Evolutionary conservation across 257 asterid species (phyloP).

Genomic region (Nicotiana tabacum): DNA sequence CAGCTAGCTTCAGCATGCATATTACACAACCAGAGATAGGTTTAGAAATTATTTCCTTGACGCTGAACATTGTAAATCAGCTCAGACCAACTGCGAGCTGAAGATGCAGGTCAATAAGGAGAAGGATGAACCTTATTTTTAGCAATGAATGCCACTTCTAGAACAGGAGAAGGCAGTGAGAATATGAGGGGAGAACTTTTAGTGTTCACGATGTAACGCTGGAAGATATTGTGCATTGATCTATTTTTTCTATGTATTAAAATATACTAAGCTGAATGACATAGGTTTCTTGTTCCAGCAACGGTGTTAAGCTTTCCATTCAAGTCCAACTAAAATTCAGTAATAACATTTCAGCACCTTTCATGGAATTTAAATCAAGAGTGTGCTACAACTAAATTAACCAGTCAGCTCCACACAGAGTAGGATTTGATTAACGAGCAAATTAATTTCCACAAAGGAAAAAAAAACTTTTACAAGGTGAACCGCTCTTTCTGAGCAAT

Average conservation of each 20-base stretch:
- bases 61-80: neutral
- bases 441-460: neutral
- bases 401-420: neutral
- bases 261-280: neutral
- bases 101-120: neutral
- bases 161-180: neutral
- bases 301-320: neutral
- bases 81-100: neutral
- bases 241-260: neutral
- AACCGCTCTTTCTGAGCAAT: neutral
- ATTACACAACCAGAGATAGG: neutral
- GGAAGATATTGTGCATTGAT: neutral
- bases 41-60: neutral
- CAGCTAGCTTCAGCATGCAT: constrained; percentile 1
- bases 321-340: neutral
- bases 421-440: neutral
- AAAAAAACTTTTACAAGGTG: neutral
- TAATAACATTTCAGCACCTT: neutral
- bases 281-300: neutral
- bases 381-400: neutral
- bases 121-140: neutral
- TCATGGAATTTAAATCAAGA: neutral
- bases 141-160: neutral
- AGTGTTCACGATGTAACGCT: neutral
- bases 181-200: neutral